Conservation (phyloP, 805 yeast genomes). For the Kuraishia piskuri region DNA sequence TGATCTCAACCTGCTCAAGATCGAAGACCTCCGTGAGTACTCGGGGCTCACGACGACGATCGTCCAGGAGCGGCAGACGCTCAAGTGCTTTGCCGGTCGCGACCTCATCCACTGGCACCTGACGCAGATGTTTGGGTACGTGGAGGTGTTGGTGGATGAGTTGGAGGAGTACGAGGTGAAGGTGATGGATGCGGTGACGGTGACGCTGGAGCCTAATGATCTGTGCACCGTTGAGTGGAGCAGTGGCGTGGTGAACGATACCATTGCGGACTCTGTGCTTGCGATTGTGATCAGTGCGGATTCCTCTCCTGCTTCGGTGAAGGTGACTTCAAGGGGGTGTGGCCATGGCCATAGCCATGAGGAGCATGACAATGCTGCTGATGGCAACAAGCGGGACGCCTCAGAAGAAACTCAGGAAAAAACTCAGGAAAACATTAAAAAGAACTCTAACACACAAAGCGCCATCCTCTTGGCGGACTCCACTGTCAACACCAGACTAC, state of each 20-base stretch:
- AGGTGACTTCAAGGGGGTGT: slow-evolving; percentile 60
- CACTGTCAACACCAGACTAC: slow-evolving; percentile 29
- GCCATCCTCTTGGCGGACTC: slow-evolving; percentile 17
- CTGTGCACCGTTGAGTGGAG: slow-evolving; percentile 79
- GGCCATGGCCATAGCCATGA: slow-evolving; percentile 29
- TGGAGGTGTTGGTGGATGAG: slow-evolving; percentile 55
- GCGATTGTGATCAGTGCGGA: slow-evolving; percentile 90
- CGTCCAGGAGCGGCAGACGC: slow-evolving; percentile 71
- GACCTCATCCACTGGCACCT: slow-evolving; percentile 83
- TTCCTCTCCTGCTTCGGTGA: slow-evolving; percentile 91
- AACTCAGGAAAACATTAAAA: not conserved
- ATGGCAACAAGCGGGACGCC: not conserved
- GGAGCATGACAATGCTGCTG: not conserved
- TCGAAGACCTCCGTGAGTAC: slow-evolving; percentile 83
- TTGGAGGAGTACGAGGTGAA: slow-evolving; percentile 37
- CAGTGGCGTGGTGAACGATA: slow-evolving; percentile 81
- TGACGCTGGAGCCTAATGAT: slow-evolving; percentile 36
- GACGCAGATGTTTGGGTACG: slow-evolving; percentile 89
- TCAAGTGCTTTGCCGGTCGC: slow-evolving; percentile 73
- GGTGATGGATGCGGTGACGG: slow-evolving; percentile 58
- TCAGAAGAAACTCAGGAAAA: slow-evolving; percentile 7
- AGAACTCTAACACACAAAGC: not conserved
- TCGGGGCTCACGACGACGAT: slow-evolving; percentile 81
- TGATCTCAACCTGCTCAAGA: slow-evolving; percentile 72
- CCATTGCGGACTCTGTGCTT: slow-evolving; percentile 88